Evolutionary conservation across 805 yeast species (phyloP).

Genomic region (Kodamaea kakaduensis): DNA sequence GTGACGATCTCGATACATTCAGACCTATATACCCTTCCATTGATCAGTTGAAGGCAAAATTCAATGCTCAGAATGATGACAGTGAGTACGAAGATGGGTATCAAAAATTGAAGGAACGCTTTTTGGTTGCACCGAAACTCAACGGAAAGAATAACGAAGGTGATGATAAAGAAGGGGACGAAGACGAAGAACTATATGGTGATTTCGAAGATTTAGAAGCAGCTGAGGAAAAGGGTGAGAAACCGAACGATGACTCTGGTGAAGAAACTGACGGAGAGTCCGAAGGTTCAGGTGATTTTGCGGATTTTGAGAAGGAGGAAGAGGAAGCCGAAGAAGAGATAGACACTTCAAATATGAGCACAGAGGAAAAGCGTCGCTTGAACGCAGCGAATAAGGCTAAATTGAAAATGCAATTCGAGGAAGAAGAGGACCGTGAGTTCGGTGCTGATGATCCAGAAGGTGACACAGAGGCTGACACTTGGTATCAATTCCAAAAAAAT

Average conservation of each 20-base stretch:
- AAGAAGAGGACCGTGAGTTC: slow-evolving; percentile 58
- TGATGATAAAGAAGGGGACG: slow-evolving; percentile 29
- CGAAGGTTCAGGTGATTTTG: slow-evolving; percentile 32
- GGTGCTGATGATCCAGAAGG: slow-evolving; percentile 80
- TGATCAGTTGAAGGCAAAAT: slow-evolving; percentile 44
- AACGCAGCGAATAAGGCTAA: slow-evolving; percentile 90
- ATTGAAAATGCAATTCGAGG: slow-evolving; percentile 84
- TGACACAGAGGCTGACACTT: slow-evolving; percentile 75
- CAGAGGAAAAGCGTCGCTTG: slow-evolving; percentile 70
- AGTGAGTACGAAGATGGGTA: slow-evolving; percentile 42
- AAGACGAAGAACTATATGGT: slow-evolving; percentile 26
- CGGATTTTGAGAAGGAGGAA: slow-evolving; percentile 35
- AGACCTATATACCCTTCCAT: slow-evolving; percentile 35
- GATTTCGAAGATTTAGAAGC: slow-evolving; percentile 43
- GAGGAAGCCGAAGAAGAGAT: slow-evolving; percentile 42
- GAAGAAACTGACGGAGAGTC: slow-evolving; percentile 26
- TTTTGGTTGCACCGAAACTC: slow-evolving; percentile 51
- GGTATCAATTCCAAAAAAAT: slow-evolving; percentile 97
- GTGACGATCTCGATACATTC: slow-evolving; percentile 36
- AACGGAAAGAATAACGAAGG: slow-evolving; percentile 25
- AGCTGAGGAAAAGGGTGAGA: slow-evolving; percentile 23
- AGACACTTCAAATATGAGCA: slow-evolving; percentile 43
- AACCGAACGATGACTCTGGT: slow-evolving; percentile 23
- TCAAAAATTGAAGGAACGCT: slow-evolving; percentile 41
- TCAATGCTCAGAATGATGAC: slow-evolving; percentile 35